Evolutionary conservation across 2,329 filamentous ascomycete species (phyloP).

Genomic region (Alternaria gansuensis): DNA sequence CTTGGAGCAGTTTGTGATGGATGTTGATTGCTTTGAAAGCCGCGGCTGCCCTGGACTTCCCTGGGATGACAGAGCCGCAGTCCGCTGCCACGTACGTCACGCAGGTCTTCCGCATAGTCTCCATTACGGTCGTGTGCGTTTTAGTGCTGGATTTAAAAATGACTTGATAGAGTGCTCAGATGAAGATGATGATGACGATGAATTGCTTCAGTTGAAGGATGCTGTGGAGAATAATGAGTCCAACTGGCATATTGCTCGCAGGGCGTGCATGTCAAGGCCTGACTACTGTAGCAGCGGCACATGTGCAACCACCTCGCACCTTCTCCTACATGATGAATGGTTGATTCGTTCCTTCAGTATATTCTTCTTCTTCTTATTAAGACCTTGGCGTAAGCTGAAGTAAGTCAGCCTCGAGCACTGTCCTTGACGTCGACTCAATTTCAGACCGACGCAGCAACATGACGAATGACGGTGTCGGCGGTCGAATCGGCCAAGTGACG

Average conservation of each 20-base stretch:
- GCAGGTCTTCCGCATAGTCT: conserved; percentile 6
- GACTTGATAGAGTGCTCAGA: not conserved
- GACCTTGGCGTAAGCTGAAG: not conserved
- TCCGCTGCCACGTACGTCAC: conserved; percentile 25
- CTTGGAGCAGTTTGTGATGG: conserved; percentile 11
- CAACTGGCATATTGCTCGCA: not conserved
- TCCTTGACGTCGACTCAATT: not conserved
- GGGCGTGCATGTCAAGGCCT: not conserved
- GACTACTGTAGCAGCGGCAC: no score
- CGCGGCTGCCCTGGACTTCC: conserved; percentile 25
- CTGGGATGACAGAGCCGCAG: conserved; percentile 28
- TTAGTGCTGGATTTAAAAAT: not conserved
- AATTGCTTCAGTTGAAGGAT: not conserved
- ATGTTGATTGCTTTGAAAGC: conserved; percentile 21
- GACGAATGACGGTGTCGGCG: not conserved
- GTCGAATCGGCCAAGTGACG: not conserved
- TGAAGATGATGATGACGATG: not conserved
- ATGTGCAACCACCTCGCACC: not conserved
- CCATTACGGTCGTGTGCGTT: not conserved
- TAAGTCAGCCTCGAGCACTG: not conserved
- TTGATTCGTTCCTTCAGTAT: not conserved
- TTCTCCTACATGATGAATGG: not conserved
- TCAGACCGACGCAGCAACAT: not conserved
- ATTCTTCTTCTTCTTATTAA: not conserved
- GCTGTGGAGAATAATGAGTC: no score